Evolutionary conservation across 2,329 filamentous ascomycete species (phyloP), one percentile per base, ranked within the genome.

Genomic region (Sphaerostilbella broomeana): DNA sequence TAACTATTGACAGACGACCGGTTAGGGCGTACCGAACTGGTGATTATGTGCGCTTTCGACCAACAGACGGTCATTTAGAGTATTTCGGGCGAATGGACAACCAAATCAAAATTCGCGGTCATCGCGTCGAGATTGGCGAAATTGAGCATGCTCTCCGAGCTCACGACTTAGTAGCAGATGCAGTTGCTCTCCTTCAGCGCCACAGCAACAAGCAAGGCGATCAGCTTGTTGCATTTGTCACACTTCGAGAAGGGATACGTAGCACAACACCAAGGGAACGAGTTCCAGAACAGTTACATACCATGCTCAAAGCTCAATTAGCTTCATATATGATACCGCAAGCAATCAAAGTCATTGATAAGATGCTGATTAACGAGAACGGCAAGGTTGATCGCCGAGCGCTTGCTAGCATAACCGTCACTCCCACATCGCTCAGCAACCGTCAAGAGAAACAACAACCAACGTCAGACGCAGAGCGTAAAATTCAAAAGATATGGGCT

Each of bases 121-220:
- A 59, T 9, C 52, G 57, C 2, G 35, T 60, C 13, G 58, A 61
- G 34, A 36, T 52, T 2, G 51, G 40, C 0, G 56, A 60, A 26
- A 50, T 59, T 3, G 56, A 59, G n/a, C 43, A 50, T 30, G 22
- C 11, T n/a, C 4, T 57, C 1, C 41, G 40, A 12, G 36, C 12
- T 2, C 39, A 51, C 7, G 26, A 35, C 2, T 5, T 18, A 5
- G 47, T 54, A 9, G 31, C 43, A 6, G 42, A 54, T 22, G 49
- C 51, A 1, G 51, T 40, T 11, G 45, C 41, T 2, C 34, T 57
- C 1, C 4, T 52, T 1, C 34, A 36, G 4, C n/a, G n/a, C n/a
- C 11, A 42, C 1, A 20, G 44, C 2, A 38, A 35, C 1, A 29
- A 24, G 11, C 32, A 40, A 13, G 34, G 49, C 1, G 18, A 42